Conservation (phyloP, 345 rosid species). For the Populus pruinosa region DNA sequence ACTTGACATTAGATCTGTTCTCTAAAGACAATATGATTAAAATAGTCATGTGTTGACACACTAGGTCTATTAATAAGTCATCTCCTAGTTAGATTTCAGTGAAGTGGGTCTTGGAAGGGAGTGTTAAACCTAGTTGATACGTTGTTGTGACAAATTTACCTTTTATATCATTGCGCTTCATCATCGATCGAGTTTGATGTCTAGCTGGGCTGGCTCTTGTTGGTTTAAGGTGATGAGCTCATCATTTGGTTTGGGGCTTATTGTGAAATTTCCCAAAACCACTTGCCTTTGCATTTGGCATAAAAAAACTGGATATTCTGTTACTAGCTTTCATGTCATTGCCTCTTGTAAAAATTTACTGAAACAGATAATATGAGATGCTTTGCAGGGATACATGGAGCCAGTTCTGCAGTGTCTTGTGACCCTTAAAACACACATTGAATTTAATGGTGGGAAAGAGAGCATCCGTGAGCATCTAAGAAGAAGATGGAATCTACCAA, state of each 20-base stretch:
- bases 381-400: constrained; percentile 61
- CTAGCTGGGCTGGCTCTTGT: not conserved
- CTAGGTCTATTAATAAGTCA: not conserved
- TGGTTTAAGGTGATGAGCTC: not conserved
- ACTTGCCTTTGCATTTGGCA: constrained; percentile 9
- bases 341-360: not conserved
- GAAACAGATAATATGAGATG: constrained; percentile 26
- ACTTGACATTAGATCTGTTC: not conserved
- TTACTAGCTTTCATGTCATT: not conserved
- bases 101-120: not conserved
- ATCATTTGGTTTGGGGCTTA: not conserved
- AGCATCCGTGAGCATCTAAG: constrained; percentile 32
- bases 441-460: constrained; percentile 34
- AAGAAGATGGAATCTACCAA: constrained; percentile 51
- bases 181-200: not conserved
- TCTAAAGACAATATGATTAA: not conserved
- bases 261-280: not conserved
- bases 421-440: constrained; percentile 53
- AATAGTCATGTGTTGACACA: not conserved
- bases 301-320: not conserved
- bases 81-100: not conserved
- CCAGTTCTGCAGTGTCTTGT: constrained; percentile 71
- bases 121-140: not conserved
- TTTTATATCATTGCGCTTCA: not conserved
- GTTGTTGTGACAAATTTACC: not conserved